Conservation (phyloP, 257 asterid genomes). For the Solanum sejunctum region DNA sequence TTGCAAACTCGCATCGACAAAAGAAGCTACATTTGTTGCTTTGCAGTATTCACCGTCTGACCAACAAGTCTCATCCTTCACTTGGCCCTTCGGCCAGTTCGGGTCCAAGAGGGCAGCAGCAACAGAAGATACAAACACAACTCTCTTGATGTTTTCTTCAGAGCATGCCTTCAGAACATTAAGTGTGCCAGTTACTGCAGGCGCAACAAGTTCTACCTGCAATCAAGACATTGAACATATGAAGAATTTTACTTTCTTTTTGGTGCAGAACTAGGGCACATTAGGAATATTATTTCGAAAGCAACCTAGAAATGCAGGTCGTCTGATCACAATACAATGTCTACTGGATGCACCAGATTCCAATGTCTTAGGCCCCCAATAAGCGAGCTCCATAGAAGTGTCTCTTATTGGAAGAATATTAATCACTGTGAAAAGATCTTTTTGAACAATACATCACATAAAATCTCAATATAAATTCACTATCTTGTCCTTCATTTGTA, state of each 20-base stretch:
- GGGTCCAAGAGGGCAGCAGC: slow-evolving; percentile 54
- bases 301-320: not conserved
- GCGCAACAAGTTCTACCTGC: slow-evolving; percentile 74
- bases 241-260: not conserved
- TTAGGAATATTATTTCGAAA: not conserved
- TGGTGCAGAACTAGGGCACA: not conserved
- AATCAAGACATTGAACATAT: not conserved
- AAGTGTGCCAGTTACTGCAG: slow-evolving; percentile 61
- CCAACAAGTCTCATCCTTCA: slow-evolving; percentile 69
- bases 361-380: not conserved
- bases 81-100: slow-evolving; percentile 42
- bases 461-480: not conserved
- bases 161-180: slow-evolving; percentile 76
- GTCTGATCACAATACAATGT: not conserved
- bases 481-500: not conserved
- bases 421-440: not conserved
- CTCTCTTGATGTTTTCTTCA: slow-evolving; percentile 43
- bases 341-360: not conserved
- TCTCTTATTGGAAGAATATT: not conserved
- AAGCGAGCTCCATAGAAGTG: not conserved
- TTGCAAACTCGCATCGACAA: not conserved
- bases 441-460: not conserved
- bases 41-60: slow-evolving; percentile 73
- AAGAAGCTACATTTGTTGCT: slow-evolving; percentile 35
- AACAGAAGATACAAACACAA: slow-evolving; percentile 56